Conservation (phyloP, 192 early-diverging fungal species). For the Coemansia sp. region DNA sequence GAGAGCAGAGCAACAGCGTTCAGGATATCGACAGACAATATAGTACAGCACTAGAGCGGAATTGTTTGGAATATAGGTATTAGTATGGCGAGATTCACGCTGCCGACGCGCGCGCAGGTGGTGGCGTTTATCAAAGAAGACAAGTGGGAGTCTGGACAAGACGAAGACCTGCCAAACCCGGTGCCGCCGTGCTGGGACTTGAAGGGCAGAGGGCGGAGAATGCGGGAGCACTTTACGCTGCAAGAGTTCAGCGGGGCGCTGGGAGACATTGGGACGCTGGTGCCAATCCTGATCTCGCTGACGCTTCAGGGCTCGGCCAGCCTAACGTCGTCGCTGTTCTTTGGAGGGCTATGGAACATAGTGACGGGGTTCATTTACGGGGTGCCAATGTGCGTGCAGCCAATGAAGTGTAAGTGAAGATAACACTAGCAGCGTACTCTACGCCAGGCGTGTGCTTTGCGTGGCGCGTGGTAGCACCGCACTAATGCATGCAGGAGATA, state of each 20-base stretch:
- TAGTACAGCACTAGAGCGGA: neutral
- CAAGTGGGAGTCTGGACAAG: conserved; percentile 19
- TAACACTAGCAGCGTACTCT: too few relatives aligned
- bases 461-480: too few relatives aligned
- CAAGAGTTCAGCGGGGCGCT: conserved; percentile 63
- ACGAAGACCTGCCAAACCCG: conserved; percentile 19
- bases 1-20: neutral
- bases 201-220: conserved; percentile 29
- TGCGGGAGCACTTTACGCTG: conserved; percentile 41
- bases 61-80: too few relatives aligned
- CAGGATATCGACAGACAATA: neutral
- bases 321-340: conserved; percentile 75
- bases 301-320: conserved; percentile 69
- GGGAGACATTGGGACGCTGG: conserved; percentile 78
- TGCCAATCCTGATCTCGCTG: conserved; percentile 86
- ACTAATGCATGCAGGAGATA: too few relatives aligned
- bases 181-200: conserved; percentile 48
- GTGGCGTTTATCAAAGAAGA: conserved; percentile 33
- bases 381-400: conserved; percentile 89
- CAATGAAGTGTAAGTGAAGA: conserved; percentile 74
- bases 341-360: conserved; percentile 90
- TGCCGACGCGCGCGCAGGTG: conserved; percentile 40
- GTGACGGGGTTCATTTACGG: conserved; percentile 71
- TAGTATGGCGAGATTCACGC: conserved; percentile 6
- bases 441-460: too few relatives aligned